Evolutionary conservation across 108 stramenopile species (phyloP).

Genomic region (Licmophora abbreviata): DNA sequence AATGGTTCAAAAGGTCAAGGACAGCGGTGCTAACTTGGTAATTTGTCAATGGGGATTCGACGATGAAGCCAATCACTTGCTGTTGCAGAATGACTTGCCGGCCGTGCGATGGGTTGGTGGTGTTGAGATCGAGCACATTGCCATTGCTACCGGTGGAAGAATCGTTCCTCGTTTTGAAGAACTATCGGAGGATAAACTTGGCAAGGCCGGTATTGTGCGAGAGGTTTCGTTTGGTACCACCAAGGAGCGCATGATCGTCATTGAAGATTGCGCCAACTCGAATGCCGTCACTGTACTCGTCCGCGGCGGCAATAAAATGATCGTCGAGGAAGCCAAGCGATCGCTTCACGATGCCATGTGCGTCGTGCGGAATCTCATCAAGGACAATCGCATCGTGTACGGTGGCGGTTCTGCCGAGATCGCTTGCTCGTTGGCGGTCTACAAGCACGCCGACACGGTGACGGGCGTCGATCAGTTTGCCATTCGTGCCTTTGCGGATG

Average conservation of each 20-base stretch:
- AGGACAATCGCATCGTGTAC: conserved; percentile 96
- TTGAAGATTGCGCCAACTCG: conserved; percentile 94
- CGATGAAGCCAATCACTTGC: conserved; percentile 97
- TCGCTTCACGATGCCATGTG: conserved; percentile 99
- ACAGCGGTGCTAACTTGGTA: conserved; percentile 92
- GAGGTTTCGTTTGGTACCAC: conserved; percentile 97
- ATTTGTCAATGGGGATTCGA: conserved; percentile 99
- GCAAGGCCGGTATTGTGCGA: conserved; percentile 84
- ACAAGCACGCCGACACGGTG: conserved; percentile 86
- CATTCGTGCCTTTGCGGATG: conserved; percentile 98
- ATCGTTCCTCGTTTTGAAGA: conserved; percentile 97
- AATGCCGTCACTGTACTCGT: conserved; percentile 97
- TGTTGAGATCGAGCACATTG: conserved; percentile 99
- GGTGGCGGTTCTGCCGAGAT: conserved; percentile 98
- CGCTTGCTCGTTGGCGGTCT: conserved; percentile 94
- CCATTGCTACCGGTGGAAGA: conserved; percentile 98
- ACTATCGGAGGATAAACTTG: conserved; percentile 91
- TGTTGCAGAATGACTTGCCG: conserved; percentile 88
- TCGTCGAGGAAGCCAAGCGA: conserved; percentile 99
- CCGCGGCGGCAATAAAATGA: conserved; percentile 98
- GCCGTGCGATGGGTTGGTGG: conserved; percentile 98
- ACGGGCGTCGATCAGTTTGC: conserved; percentile 97
- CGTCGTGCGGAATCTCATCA: conserved; percentile 97
- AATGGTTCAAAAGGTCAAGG: conserved; percentile 98
- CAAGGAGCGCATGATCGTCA: conserved; percentile 92